Base-by-base conservation (phyloP, 805 yeast genomes). In the Candida coquimbonensis region DNA sequence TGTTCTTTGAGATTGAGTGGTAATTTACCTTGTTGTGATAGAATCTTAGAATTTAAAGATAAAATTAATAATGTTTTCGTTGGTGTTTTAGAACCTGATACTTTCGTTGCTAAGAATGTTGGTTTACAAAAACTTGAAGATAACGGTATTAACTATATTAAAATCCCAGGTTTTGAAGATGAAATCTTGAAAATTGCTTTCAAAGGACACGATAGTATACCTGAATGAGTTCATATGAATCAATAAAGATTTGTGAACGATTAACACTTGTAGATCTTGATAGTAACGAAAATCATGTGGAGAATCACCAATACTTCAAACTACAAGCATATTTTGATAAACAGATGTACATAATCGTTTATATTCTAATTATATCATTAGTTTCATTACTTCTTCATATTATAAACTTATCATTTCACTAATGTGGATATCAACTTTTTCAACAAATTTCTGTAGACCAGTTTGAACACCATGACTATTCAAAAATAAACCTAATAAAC, bases 1-100 rank as follows among this genome's bases (percentile, higher is more conserved):
- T 93, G 99, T 61, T 81, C 95, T 7, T 75, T 77, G 46, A 72
- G 99, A 44, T 68, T 91, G 32, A 88, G 96, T 59, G 98, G 98
- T 0, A 90, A 91, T 53, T 56, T 72, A 43, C 96, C 99, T 0
- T 93, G 99, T 64, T 81, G 80, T 3, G 89, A 89, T 49, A 73
- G 98, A 27, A 80, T 93, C 7, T 57, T 90, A 42, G 47, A 47
- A 35, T 44, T 40, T 39, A 72, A 67, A 5, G 62, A 78, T 0
- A 51, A 56, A 1, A 82, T 91, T 49, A 72, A 69, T 19, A 78
- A 93, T 0, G 90, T 90, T 25, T 88, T 84, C 67, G 96, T 91
- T 6, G 99, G 98, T 1, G 93, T 89, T 1, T 60, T 81, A 51
- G 99, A 93, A 64, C 99, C 99, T 0, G 83, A 79, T 32, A 86